Evolutionary conservation across 805 yeast species (phyloP), one percentile per base, ranked within the genome.

Genomic region (Kurtzmaniella fragi): DNA sequence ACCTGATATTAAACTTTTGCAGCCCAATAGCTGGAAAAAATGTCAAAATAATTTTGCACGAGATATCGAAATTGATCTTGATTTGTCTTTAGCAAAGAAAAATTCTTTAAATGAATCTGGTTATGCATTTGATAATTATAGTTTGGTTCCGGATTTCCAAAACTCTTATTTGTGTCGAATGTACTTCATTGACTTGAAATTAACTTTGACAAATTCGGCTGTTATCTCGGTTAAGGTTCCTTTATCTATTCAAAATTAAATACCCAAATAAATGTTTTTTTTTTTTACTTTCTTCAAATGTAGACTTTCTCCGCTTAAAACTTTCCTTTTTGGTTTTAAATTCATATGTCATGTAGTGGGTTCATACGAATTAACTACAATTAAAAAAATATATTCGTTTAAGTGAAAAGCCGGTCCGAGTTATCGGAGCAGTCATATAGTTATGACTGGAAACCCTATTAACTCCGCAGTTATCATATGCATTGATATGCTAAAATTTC

Each of bases 101-200:
- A 41, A 20, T 32, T 38, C 13, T 16, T 50, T 13, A 34, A 44
- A 2, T 45, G 52, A 25, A 48, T 45, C 12, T 48, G 44, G 3
- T 50, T 53, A 51, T 14, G 55, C 62, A 10, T 64, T 59, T 36
- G 39, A 36, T 36, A 6, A 11, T 4, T 36, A 29, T 29, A 55
- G 61, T 38, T 45, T 67, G 29, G 53, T 64, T 13, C 72, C 72
- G 3, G 65, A 61, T 36, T 67, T 66, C 49, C 72, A 67, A 45
- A 46, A 49, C 10, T 66, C 71, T 41, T 47, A 52, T 28, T 28
- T 61, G 36, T 59, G 66, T 3, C 48, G 71, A 26, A 32, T 64
- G 28, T 66, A 67, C 43, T 63, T 62, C 30, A 44, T 66, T 29
- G 59, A 61, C 31, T 43, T 65, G 3, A 45, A 47, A 1, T 54